Conservation (phyloP, 768 basidiomycete species). For the Pulveroboletus frians region DNA sequence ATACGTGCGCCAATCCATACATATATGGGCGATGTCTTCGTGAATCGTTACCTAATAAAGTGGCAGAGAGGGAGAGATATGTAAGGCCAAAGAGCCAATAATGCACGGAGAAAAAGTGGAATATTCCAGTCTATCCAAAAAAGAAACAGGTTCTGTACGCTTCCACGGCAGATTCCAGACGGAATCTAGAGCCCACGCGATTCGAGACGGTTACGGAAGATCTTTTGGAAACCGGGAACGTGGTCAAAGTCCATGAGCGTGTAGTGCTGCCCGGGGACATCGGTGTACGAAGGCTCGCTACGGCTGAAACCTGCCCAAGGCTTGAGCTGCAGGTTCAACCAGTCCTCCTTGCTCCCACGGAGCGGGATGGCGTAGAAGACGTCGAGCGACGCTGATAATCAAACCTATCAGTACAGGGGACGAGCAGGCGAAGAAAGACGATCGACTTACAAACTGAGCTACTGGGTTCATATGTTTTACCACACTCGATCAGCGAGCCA, state of each 20-base stretch:
- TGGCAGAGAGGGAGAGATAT: too few species aligned
- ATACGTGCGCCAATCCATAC: too few species aligned
- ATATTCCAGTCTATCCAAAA: too few species aligned
- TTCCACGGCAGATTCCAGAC: neutral
- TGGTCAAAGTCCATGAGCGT: slow-evolving; percentile 31
- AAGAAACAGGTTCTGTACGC: neutral
- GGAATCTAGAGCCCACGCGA: slow-evolving; percentile 20
- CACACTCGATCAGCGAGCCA: slow-evolving; percentile 29
- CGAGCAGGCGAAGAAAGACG: neutral
- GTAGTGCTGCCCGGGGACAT: slow-evolving; percentile 28
- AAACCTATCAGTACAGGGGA: neutral
- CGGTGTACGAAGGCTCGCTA: slow-evolving; percentile 18
- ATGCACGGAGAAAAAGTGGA: neutral
- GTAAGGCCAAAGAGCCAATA: too few species aligned
- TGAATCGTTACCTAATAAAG: too few species aligned
- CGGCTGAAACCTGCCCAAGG: slow-evolving; percentile 25
- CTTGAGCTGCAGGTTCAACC: slow-evolving; percentile 27
- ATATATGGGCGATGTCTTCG: too few species aligned
- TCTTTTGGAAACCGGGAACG: slow-evolving; percentile 27
- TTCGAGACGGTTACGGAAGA: slow-evolving; percentile 24
- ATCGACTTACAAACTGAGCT: slow-evolving; percentile 25
- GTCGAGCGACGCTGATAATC: slow-evolving; percentile 12
- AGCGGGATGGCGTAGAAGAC: slow-evolving; percentile 29
- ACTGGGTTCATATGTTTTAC: slow-evolving; percentile 24
- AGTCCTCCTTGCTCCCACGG: slow-evolving; percentile 26